A percentile compares a stretch with the other conserved stretches of the same genome.
Evolutionary conservation across 1,139 yeast species (phyloP).

Genomic region (Williopsis jadinii): DNA sequence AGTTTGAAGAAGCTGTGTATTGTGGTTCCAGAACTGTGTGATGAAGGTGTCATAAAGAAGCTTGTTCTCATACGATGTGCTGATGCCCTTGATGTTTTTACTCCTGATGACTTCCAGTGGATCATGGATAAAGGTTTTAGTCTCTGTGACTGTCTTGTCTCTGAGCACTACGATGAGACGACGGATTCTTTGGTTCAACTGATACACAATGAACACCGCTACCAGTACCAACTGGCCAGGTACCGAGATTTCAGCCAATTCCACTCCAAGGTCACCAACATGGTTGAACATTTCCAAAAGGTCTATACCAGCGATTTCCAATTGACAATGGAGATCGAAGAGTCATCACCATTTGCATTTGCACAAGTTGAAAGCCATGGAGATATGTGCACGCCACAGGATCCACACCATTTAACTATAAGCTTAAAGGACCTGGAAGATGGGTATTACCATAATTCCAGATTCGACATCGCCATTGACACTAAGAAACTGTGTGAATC

Average conservation of each 20-base stretch:
- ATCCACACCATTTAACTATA: slow-evolving; percentile 4
- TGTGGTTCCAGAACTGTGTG: slow-evolving; percentile 7
- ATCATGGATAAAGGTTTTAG: slow-evolving; percentile 5
- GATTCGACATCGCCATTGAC: slow-evolving; percentile 12
- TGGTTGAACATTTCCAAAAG: slow-evolving; percentile 5
- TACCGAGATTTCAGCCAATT: slow-evolving; percentile 5
- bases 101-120: slow-evolving; percentile 2
- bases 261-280: slow-evolving; percentile 1
- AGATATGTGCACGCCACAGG: slow-evolving; percentile 1
- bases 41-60: slow-evolving; percentile 10
- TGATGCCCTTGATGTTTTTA: background rate
- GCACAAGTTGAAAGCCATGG: slow-evolving; percentile 1
- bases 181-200: slow-evolving; percentile 3
- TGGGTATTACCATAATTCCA: slow-evolving; percentile 15
- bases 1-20: slow-evolving; percentile 5
- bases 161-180: slow-evolving; percentile 5
- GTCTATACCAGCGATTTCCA: slow-evolving; percentile 7
- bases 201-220: slow-evolving; percentile 2
- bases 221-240: slow-evolving; percentile 11
- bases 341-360: slow-evolving; percentile 3
- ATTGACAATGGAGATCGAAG: slow-evolving; percentile 4
- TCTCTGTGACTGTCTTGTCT: slow-evolving; percentile 8
- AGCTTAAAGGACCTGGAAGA: slow-evolving; percentile 14
- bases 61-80: slow-evolving; percentile 11
- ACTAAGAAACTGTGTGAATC: slow-evolving; percentile 2